Evolutionary conservation across 306 rosid species (phyloP), one percentile per base, ranked within the genome.

Genomic region (Vigna trinervia): DNA sequence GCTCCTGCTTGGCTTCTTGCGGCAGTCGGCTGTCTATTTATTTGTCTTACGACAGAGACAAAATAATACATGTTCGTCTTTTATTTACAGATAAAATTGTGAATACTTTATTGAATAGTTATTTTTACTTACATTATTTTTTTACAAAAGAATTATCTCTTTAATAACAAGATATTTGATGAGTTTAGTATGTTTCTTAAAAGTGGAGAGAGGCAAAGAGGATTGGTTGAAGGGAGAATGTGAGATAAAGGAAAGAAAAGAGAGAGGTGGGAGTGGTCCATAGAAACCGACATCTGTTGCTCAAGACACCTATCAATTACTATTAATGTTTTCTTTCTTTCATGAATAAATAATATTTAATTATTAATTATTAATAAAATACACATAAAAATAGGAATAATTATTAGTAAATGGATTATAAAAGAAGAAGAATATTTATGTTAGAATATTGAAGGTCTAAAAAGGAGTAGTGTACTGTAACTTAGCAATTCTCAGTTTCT

Each of bases 201-300:
- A 61, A 62, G 36, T 46, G 23, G 61, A 48, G 63, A 67, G n/a
- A 74, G 59, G 10, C 19, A 43, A 23, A 51, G 19, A 59, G 47
- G 75, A 50, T 11, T 34, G 57, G 79, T 50, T 45, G 3, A 39
- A 47, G 28, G 51, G 15, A 28, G 36, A 32, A 0, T 32, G 36
- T 60, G 45, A 69, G 58, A 69, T 11, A 78, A 85, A 69, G 75
- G 28, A 69, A 74, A 59, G 8, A 41, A 62, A 70, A 70, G 60
- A 15, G 76, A 74, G 45, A 54, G 77, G 59, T 1, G 61, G 57
- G 47, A 58, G 59, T 67, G 75, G 80, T 57, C 43, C 78, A 69
- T 3, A 22, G 87, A 86, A 80, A 86, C 84, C 30, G 85, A 86
- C 87, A 59, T 71, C 13, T 73, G 82, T 62, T 46, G 75, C 70